These are phyloP conservation scores for Phalaenopsis aphrodite DNA, from an alignment of 106 monocot species.

Conservation along the genomic window DNA sequence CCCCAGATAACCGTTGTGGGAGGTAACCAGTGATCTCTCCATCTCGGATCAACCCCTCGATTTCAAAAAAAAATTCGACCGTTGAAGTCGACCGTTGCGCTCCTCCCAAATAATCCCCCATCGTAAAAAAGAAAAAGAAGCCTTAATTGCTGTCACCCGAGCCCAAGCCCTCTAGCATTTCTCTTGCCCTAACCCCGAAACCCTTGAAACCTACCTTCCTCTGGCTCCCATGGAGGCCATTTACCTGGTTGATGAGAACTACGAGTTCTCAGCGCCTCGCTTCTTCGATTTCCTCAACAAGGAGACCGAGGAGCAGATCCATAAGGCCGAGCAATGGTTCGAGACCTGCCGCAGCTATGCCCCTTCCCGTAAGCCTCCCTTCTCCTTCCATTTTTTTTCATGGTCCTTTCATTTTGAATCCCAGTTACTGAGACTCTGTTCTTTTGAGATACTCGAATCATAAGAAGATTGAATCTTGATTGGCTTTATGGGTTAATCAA, in stretches of 20 bases:
- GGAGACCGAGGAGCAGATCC: conserved; percentile 57
- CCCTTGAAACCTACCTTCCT: neutral
- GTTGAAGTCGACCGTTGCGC: conserved; percentile 4
- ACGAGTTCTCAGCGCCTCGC: conserved; percentile 79
- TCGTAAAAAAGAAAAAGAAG: neutral
- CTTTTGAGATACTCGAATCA: neutral
- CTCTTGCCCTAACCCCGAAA: neutral
- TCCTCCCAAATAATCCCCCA: neutral
- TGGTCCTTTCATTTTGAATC: neutral
- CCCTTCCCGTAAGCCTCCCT: conserved; percentile 59
- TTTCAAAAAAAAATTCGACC: conserved; percentile 6
- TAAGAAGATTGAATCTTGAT: neutral
- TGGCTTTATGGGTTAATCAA: neutral
- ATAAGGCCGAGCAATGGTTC: conserved; percentile 70
- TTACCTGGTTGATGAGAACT: conserved; percentile 49
- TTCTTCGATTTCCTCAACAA: conserved; percentile 73
- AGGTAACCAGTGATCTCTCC: no score
- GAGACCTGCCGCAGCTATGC: conserved; percentile 56
- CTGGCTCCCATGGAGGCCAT: neutral
- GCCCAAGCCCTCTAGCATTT: neutral
- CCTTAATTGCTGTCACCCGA: neutral
- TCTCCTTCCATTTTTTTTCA: neutral
- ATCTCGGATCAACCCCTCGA: neutral
- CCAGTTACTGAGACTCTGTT: neutral
- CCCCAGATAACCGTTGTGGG: no score